These are phyloP conservation scores for Nyssa sinensis DNA, from an alignment of 148 eudicot genomes.

Conservation along the genomic window DNA sequence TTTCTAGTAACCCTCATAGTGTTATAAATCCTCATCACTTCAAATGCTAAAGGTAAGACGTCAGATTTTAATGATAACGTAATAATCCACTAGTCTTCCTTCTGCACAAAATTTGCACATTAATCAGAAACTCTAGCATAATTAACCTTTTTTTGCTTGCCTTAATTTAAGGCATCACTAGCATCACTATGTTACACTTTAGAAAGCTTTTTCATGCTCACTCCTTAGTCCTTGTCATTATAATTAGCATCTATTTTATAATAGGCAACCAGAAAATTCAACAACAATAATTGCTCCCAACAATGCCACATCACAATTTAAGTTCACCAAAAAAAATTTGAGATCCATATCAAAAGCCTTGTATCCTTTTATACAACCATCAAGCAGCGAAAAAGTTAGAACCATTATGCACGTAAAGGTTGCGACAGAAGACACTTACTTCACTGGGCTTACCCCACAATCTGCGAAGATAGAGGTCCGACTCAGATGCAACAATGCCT, in stretches of 20 bases:
- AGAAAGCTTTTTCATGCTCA: neutral
- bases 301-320: neutral
- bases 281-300: neutral
- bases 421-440: conserved; percentile 13
- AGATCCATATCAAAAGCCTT: neutral
- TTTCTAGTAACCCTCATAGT: neutral
- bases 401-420: neutral
- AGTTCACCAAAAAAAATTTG: neutral
- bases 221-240: neutral
- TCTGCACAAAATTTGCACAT: neutral
- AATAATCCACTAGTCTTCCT: neutral
- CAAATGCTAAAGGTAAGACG: neutral
- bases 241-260: neutral
- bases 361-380: neutral
- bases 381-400: neutral
- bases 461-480: conserved; percentile 33
- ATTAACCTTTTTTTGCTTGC: neutral
- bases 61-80: neutral
- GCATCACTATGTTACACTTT: too few species aligned
- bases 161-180: neutral
- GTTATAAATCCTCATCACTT: neutral
- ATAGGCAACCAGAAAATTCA: neutral
- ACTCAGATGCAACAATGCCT: conserved; percentile 26
- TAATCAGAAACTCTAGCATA: neutral
- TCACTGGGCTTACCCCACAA: conserved; percentile 32